These are phyloP conservation scores for Eucalyptus pauciflora DNA, from an alignment of 345 rosid genomes.

Conservation along the genomic window DNA sequence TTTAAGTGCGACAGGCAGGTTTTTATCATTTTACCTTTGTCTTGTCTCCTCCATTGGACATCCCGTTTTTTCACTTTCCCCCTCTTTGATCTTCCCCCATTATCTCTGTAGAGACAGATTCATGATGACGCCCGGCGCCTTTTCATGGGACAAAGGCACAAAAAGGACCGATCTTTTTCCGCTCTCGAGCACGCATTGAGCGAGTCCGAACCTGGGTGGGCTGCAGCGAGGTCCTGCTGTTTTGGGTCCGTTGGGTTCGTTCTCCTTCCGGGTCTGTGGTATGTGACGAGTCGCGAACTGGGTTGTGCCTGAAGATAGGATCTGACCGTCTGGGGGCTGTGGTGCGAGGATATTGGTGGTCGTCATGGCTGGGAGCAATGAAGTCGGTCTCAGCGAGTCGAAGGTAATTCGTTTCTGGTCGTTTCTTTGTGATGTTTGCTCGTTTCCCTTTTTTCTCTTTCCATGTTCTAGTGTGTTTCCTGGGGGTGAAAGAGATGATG, in stretches of 20 bases:
- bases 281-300: background rate
- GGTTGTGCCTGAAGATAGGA: background rate
- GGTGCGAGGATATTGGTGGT: background rate
- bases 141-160: background rate
- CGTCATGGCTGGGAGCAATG: constrained; percentile 65
- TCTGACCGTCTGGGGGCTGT: background rate
- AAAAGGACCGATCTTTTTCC: background rate
- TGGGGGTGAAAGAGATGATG: background rate
- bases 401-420: constrained; percentile 30
- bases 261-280: background rate
- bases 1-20: background rate
- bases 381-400: constrained; percentile 60
- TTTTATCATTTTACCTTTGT: background rate
- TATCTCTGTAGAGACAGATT: background rate
- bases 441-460: background rate
- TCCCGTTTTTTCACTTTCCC: background rate
- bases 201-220: background rate
- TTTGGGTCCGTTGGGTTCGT: background rate
- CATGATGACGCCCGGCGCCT: background rate
- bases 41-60: background rate
- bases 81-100: background rate
- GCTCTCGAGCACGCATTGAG: background rate
- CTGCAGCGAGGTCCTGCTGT: background rate
- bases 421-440: background rate
- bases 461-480: background rate